phyloP scores from a whole-genome alignment of 352 stramenopile species.

The Pythium scleroteichum region DNA sequence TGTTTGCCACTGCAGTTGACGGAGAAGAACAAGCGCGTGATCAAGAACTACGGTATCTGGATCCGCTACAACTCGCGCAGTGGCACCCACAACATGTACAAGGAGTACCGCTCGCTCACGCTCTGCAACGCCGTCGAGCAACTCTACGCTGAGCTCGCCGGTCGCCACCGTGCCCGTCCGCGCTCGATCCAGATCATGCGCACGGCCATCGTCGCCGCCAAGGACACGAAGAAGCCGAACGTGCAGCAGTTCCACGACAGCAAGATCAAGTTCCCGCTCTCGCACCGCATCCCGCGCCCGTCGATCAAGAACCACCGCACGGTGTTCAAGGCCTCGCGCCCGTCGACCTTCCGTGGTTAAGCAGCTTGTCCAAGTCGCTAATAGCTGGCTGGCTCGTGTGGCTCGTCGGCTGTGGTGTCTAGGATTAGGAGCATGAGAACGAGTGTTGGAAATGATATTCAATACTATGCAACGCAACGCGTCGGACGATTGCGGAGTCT shows the following conservation, averaged over 20 bases:
- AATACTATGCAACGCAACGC: conserved; percentile 19
- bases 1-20: conserved; percentile 64
- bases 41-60: conserved; percentile 99
- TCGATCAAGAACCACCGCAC: conserved; percentile 95
- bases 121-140: conserved; percentile 98
- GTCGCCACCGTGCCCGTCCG: conserved; percentile 95
- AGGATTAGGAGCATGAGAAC: neutral
- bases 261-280: conserved; percentile 98
- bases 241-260: conserved; percentile 97
- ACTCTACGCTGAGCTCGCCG: conserved; percentile 99
- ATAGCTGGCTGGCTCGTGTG: conserved; percentile 2
- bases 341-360: conserved; percentile 99
- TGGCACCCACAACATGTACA: conserved; percentile 99
- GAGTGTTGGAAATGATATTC: conserved; percentile 11
- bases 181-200: conserved; percentile 99
- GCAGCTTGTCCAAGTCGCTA: conserved; percentile 17
- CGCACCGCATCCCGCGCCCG: conserved; percentile 93
- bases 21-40: conserved; percentile 97
- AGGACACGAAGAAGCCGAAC: conserved; percentile 96
- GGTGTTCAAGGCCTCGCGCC: conserved; percentile 96
- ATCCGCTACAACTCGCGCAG: conserved; percentile 99
- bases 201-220: conserved; percentile 94
- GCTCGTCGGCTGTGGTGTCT: neutral
- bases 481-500: conserved; percentile 30
- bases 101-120: conserved; percentile 99